Evolutionary conservation across 2,329 filamentous ascomycete genomes (phyloP).

Genomic region (Clarireedia sp.): DNA sequence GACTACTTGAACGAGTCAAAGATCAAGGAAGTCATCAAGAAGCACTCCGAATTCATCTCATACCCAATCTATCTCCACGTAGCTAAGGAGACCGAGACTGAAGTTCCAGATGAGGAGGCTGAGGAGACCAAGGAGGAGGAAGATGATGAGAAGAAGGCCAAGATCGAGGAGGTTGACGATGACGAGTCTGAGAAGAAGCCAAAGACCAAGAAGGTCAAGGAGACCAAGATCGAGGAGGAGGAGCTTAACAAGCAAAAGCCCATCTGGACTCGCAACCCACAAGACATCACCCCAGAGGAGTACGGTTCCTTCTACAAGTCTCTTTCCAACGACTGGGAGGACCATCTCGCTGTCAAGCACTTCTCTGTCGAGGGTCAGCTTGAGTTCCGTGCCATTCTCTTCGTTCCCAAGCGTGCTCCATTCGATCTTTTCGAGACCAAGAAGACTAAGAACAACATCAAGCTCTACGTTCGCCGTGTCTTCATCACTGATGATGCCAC

Average conservation of each 20-base stretch:
- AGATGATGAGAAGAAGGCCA: conserved; percentile 37
- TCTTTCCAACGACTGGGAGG: conserved; percentile 99
- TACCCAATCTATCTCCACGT: conserved; percentile 99
- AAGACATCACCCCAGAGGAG: conserved; percentile 92
- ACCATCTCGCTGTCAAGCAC: conserved; percentile 99
- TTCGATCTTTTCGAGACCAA: conserved; percentile 99
- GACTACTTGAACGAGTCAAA: conserved; percentile 98
- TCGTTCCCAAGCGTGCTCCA: conserved; percentile 97
- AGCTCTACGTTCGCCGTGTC: conserved; percentile 99
- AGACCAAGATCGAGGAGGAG: conserved; percentile 97
- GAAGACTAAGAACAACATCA: conserved; percentile 99
- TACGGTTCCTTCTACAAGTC: conserved; percentile 99
- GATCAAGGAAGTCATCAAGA: conserved; percentile 99
- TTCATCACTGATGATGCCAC: conserved; percentile 99
- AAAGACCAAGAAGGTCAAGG: conserved; percentile 98
- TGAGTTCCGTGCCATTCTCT: conserved; percentile 99
- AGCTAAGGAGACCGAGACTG: conserved; percentile 97
- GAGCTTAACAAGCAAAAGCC: conserved; percentile 99
- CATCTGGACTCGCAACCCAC: conserved; percentile 98
- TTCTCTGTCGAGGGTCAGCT: conserved; percentile 99
- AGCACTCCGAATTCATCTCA: conserved; percentile 99
- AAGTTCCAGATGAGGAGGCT: conserved; percentile 51
- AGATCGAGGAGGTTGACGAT: conserved; percentile 15
- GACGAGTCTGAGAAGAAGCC: conserved; percentile 12
- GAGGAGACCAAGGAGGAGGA: conserved; percentile 12